Evolutionary conservation across 192 early-diverging fungal species (phyloP).

Genomic region (Coemansia sp.): DNA sequence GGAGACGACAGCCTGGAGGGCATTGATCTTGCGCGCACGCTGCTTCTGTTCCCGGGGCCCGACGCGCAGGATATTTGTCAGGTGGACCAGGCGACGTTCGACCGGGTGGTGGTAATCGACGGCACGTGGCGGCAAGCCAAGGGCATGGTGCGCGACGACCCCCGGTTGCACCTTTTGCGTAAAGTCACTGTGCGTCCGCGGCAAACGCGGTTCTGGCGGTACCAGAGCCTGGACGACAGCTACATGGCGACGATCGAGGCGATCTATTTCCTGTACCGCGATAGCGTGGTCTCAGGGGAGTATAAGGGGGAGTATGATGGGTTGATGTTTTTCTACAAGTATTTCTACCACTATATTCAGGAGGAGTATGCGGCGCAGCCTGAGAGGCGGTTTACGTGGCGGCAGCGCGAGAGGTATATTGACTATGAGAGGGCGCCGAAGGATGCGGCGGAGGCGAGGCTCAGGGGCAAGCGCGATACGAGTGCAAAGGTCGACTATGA

Average conservation of each 20-base stretch:
- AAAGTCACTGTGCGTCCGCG: slow-evolving; percentile 70
- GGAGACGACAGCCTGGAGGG: slow-evolving; percentile 53
- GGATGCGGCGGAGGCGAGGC: slow-evolving; percentile 1
- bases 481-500: slow-evolving; percentile 34
- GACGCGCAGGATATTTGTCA: slow-evolving; percentile 66
- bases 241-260: slow-evolving; percentile 94
- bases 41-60: slow-evolving; percentile 85
- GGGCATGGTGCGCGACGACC: slow-evolving; percentile 55
- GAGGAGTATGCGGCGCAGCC: slow-evolving; percentile 64
- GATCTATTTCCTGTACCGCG: slow-evolving; percentile 88
- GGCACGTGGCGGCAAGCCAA: slow-evolving; percentile 94
- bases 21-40: slow-evolving; percentile 61
- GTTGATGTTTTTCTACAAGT: slow-evolving; percentile 88
- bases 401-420: slow-evolving; percentile 60
- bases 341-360: slow-evolving; percentile 87
- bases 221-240: slow-evolving; percentile 69
- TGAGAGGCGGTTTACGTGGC: slow-evolving; percentile 56
- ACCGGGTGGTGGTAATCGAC: slow-evolving; percentile 83
- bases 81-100: slow-evolving; percentile 65
- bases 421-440: slow-evolving; percentile 33
- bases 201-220: slow-evolving; percentile 89
- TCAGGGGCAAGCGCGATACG: slow-evolving; percentile 12
- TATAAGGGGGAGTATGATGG: slow-evolving; percentile 85
- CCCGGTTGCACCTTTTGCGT: slow-evolving; percentile 45
- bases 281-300: slow-evolving; percentile 59